These are phyloP conservation scores for Plantago major DNA, from an alignment of 257 asterid species.

Conservation along the genomic window DNA sequence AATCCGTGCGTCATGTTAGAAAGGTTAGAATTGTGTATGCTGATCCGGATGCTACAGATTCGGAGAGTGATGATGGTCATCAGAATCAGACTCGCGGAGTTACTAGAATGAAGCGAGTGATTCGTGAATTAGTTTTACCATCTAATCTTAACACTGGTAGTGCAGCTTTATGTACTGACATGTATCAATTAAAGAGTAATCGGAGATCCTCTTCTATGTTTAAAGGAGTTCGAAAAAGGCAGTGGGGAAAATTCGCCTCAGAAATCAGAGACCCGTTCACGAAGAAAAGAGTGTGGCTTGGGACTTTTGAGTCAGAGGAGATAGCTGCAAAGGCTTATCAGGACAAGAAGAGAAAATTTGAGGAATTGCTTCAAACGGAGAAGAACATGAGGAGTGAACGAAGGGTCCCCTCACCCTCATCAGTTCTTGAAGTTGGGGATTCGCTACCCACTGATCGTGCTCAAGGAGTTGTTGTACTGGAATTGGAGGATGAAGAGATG, in stretches of 20 bases:
- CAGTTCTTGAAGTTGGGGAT: slow-evolving; percentile 1
- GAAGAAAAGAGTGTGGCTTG: slow-evolving; percentile 14
- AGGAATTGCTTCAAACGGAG: neutral
- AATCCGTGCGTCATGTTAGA: too few relatives aligned
- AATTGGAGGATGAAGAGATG: neutral
- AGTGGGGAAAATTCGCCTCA: slow-evolving; percentile 11
- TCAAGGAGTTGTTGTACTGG: too few relatives aligned
- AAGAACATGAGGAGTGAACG: neutral
- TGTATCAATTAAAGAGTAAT: neutral
- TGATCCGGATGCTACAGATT: slow-evolving; percentile 6
- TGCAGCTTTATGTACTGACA: neutral
- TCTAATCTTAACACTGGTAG: neutral
- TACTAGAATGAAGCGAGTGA: neutral
- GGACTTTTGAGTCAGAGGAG: slow-evolving; percentile 15
- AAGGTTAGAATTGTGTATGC: neutral
- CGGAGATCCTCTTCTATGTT: neutral
- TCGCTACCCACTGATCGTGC: neutral
- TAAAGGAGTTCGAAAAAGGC: slow-evolving; percentile 10
- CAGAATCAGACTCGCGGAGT: neutral
- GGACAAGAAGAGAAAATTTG: slow-evolving; percentile 15
- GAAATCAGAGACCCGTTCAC: slow-evolving; percentile 19
- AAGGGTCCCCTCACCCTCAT: slow-evolving; percentile 1
- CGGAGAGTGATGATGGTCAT: neutral
- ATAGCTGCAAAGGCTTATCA: slow-evolving; percentile 15
- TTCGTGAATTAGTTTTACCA: neutral